Percentiles rank a stretch among this genome's conserved stretches.
Evolutionary conservation across 345 rosid species (phyloP).

Genomic region (Syzygium jambos): DNA sequence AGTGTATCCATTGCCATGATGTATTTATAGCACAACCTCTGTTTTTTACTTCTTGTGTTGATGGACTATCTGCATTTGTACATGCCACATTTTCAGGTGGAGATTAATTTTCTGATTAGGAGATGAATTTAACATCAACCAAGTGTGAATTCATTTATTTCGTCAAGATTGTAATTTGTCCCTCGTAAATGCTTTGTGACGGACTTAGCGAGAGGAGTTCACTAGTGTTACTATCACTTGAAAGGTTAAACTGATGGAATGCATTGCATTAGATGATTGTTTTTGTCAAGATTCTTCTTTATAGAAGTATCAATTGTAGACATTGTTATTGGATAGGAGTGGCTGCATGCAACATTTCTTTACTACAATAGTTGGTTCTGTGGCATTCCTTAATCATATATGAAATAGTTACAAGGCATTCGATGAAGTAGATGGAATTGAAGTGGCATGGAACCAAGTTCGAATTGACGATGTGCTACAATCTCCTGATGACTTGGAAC

Average conservation of each 20-base stretch:
- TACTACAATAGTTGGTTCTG: slow-evolving; percentile 7
- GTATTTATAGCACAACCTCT: background rate
- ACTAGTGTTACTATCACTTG: background rate
- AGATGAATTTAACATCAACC: background rate
- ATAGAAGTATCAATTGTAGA: background rate
- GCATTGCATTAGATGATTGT: background rate
- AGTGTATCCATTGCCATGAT: slow-evolving; percentile 25
- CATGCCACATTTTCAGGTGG: background rate
- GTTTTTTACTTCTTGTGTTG: background rate
- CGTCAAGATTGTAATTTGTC: background rate
- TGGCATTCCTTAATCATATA: slow-evolving; percentile 10
- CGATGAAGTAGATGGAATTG: slow-evolving; percentile 90
- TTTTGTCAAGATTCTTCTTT: background rate
- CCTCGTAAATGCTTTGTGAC: background rate
- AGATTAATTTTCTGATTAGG: background rate
- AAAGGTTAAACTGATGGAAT: background rate
- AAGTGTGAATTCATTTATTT: background rate
- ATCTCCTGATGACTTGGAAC: slow-evolving; percentile 76
- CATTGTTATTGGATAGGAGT: background rate
- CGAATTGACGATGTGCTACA: slow-evolving; percentile 84
- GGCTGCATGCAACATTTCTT: background rate
- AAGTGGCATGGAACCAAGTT: slow-evolving; percentile 99
- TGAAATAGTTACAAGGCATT: slow-evolving; percentile 72
- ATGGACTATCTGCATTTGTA: background rate
- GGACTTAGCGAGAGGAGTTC: background rate